Base-by-base conservation (phyloP, 306 rosid species). In the Cicer bijugum region DNA sequence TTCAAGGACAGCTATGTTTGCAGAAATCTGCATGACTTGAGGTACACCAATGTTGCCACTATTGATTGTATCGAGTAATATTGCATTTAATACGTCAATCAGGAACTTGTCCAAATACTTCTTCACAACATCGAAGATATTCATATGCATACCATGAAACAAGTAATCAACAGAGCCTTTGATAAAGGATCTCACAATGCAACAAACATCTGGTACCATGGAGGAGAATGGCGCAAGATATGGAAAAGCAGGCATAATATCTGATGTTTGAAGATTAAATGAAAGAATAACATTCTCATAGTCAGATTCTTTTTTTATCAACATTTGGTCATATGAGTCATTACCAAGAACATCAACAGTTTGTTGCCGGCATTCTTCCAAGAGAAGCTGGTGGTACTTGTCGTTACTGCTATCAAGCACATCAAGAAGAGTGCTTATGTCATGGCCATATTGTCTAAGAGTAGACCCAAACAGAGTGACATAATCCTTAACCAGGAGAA, bases 11-110 rank as follows among this genome's bases (percentile, higher is more conserved):
- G 96, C 74, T 79, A 88, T 84, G 84, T 94, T 94, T 38, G 99
- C 88, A 71, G 95, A 87, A 53, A 94, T 84, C 87, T 94, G 99
- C 99, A 94, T 91, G 69, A 96, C 97, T 79, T 89, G 96, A 72
- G 97, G 76, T 37, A 84, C 88, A 43, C 80, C 85, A 53, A 91
- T 85, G 61, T 60, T 86, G 70, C 85, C 87, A 19, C 88, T 72
- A 55, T 86, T 82, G 71, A 94, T 86, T n/a, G 81, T 85, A 59
- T 84, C 53, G 9, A 94, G 93, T 65, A 94, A 74, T 37, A 79
- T 67, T 82, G 84, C 96, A 79, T 91, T 94, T 71, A 94, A 65
- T 20, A 87, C 82, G 11, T 91, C 91, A 61, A 86, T 86, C 78
- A 94, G 78, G 68, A 91, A 85, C 81, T 78, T 91, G 85, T 94